Base-by-base conservation (phyloP, 2,329 filamentous ascomycete species). In the Exutisphaerella laricina region DNA sequence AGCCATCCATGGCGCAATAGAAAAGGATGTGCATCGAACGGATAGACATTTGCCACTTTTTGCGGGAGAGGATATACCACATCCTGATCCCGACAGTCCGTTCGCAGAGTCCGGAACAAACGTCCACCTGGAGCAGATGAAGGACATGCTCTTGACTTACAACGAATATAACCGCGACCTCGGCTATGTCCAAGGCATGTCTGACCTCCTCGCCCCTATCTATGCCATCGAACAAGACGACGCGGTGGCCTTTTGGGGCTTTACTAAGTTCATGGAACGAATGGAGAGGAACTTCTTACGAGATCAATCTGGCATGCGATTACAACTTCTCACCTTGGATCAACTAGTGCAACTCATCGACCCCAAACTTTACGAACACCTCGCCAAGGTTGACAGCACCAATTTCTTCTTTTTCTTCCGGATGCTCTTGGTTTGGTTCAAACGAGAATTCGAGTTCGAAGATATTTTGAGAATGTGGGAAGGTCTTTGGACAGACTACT, bases 351-450 rank as follows among this genome's bases (percentile, higher is more conserved):
- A 94, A 61, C 86, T 98, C 44, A 89, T 98, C 80, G 92, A 98
- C 55, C 92, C 94, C 0, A 85, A 88, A 61, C 79, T 98, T 5
- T 97, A 96, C 66, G 74, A 85, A 2, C 92, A 98, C 58, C 78
- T 98, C 0, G 80, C 94, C 64, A 82, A 78, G 12, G 86, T 89
- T 14, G 94, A 98, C 58, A 94, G 85, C 59, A 98, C 92, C 17
- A 98, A 98, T 65, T 98, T 98, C 67, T 98, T 98, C 69, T 98
- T 98, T 72, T 97, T 98, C 73, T 98, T 97, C 78, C 85, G 92
- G 47, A 97, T 97, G 92, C 74, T 98, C 23, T 74, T 98, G 1
- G 92, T 98, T 7, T 98, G 92, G 92, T 98, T 92, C 67, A 98
- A 98, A 72, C 84, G 92, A 35, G 92, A 98, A 66, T 98, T 98